Evolutionary conservation across 805 yeast species (phyloP).

Genomic region (Ogataea trehaloabstinens): DNA sequence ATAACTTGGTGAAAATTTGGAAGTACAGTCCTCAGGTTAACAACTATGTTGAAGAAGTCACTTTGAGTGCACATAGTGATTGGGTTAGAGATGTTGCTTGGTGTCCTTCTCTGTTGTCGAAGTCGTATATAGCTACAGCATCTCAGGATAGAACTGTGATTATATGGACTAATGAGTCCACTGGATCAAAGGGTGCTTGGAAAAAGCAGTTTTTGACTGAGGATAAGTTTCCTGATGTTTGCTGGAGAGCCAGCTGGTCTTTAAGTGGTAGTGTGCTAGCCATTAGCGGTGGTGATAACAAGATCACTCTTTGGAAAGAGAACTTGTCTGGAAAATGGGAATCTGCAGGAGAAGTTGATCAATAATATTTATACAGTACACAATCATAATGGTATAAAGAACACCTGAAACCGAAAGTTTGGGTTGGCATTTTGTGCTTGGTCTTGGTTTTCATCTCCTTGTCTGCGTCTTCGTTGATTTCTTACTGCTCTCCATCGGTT

Average conservation of each 20-base stretch:
- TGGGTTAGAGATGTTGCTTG: slow-evolving; percentile 99
- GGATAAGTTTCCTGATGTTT: slow-evolving; percentile 91
- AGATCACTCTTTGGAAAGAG: slow-evolving; percentile 96
- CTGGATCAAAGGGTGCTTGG: slow-evolving; percentile 47
- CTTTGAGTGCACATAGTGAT: slow-evolving; percentile 86
- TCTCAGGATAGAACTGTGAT: slow-evolving; percentile 94
- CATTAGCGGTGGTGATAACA: slow-evolving; percentile 93
- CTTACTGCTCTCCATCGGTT: slow-evolving; percentile 22
- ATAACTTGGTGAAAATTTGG: slow-evolving; percentile 93
- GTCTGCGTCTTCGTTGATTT: slow-evolving; percentile 7
- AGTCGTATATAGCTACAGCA: slow-evolving; percentile 91
- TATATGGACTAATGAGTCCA: slow-evolving; percentile 79
- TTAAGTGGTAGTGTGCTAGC: slow-evolving; percentile 94
- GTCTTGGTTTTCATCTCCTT: slow-evolving; percentile 7
- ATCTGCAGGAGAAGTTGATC: slow-evolving; percentile 93
- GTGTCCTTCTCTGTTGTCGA: slow-evolving; percentile 88
- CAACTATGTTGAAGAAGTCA: slow-evolving; percentile 69
- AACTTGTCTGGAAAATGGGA: slow-evolving; percentile 93
- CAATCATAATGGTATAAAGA: slow-evolving; percentile 20
- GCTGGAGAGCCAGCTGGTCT: slow-evolving; percentile 99
- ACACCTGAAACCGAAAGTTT: slow-evolving; percentile 27
- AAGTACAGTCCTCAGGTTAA: slow-evolving; percentile 52
- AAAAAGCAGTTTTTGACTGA: slow-evolving; percentile 69
- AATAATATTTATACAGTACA: slow-evolving; percentile 38
- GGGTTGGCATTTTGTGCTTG: slow-evolving; percentile 6